Evolutionary conservation across 2,329 filamentous ascomycete species (phyloP), one percentile per base, ranked within the genome.

Genomic region (Fusarium buharicum): DNA sequence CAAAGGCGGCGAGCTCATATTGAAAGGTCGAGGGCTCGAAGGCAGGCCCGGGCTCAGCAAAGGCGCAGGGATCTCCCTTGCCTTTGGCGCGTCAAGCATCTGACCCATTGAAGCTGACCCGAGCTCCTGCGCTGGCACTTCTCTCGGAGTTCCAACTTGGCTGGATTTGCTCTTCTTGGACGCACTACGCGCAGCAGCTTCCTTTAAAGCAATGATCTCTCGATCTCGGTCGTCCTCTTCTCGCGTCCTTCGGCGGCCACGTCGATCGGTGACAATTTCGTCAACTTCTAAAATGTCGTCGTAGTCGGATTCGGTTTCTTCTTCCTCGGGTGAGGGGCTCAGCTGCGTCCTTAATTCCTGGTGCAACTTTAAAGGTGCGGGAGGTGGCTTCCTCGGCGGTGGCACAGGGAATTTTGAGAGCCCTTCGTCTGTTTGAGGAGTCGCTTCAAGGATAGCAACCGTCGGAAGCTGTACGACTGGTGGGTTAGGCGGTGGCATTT

Each of bases 141-240:
- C 72, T 36, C 59, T 68, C 9, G 75, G 68, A 3, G 72, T 68
- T 30, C 54, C 66, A 44, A 56, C 64, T 28, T 72, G 68, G 50
- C 68, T 71, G 12, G 68, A 81, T 81, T 84, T 88, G 74, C 83
- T 88, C 80, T 90, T 92, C 73, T 90, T 91, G 0, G 91, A 93
- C 27, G 86, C 78, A 74, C 90, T 93, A 55, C 89, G 84, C 24
- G 84, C 82, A 70, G 92, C 89, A 12, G 89, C 85, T 68, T 93
- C 88, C 70, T 87, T 83, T 41, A 84, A 73, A 1, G 84, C 86
- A n/a, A 88, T 75, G 13, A 86, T 81, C 72, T 94, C 91, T 43
- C 93, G 86, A 50, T 92, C 85, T 50, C 84, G 83, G 66, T 97
- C 92, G 70, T 97, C 93, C 60, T 97, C 92, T 73, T 94, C 92